A percentile compares a stretch with the other conserved stretches of the same genome.
Conservation (phyloP, 2,329 filamentous ascomycete genomes). For the Thielaviopsis musarum region DNA sequence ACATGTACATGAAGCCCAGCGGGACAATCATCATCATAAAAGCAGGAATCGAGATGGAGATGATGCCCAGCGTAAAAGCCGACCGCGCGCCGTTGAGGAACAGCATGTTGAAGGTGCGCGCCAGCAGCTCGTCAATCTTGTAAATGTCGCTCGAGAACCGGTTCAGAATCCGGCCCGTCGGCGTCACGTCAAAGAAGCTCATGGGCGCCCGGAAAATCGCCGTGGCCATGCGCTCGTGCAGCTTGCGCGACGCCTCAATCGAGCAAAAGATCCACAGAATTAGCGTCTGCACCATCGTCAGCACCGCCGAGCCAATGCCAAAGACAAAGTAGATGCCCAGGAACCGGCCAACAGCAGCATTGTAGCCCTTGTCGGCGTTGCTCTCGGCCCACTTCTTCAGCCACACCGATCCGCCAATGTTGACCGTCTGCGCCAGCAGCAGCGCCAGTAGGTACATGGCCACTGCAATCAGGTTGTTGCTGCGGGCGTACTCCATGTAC, state of each 20-base stretch:
- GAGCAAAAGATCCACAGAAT: conserved; percentile 99
- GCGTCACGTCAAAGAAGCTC: conserved; percentile 97
- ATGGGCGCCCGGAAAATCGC: conserved; percentile 96
- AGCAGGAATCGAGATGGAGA: conserved; percentile 62
- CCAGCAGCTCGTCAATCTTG: conserved; percentile 78
- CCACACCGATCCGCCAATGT: conserved; percentile 79
- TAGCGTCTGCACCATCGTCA: conserved; percentile 83
- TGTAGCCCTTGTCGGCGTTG: conserved; percentile 51
- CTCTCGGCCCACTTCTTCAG: conserved; percentile 80
- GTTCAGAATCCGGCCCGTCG: conserved; percentile 89
- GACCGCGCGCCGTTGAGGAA: conserved; percentile 62
- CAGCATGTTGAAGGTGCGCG: conserved; percentile 94
- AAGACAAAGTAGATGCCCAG: conserved; percentile 93
- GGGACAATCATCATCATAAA: conserved; percentile 73
- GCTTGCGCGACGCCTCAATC: conserved; percentile 91
- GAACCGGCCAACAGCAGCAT: conserved; percentile 69
- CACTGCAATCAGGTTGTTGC: conserved; percentile 78
- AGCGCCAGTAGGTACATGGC: conserved; percentile 61
- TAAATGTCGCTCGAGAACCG: conserved; percentile 80
- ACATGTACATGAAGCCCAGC: conserved; percentile 65
- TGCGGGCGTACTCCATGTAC: conserved; percentile 86
- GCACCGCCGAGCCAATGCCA: conserved; percentile 66
- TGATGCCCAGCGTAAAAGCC: conserved; percentile 71
- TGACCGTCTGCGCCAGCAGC: conserved; percentile 62
- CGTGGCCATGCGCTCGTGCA: conserved; percentile 93